These are phyloP conservation scores for Nigrospora sphaerica DNA, from an alignment of 2,329 filamentous ascomycete species.

Conservation along the genomic window DNA sequence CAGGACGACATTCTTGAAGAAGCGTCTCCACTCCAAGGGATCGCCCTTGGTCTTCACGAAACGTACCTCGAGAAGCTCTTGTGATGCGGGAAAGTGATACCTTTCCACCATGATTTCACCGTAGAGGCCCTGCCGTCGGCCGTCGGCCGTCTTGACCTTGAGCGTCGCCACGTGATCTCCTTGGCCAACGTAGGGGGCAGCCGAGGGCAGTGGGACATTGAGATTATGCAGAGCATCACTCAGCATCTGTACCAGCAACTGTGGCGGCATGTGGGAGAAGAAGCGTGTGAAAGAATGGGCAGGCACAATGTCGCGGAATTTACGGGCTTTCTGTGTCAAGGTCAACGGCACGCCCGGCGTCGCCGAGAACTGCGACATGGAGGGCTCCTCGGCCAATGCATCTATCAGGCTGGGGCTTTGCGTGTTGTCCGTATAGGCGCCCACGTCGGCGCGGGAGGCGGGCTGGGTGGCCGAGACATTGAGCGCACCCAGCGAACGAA, in stretches of 20 bases:
- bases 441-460: slow-evolving; percentile 24
- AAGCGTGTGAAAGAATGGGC: slow-evolving; percentile 84
- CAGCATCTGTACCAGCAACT: slow-evolving; percentile 72
- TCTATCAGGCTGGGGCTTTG: slow-evolving; percentile 39
- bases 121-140: slow-evolving; percentile 62
- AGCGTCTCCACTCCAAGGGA: slow-evolving; percentile 89
- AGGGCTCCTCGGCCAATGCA: slow-evolving; percentile 76
- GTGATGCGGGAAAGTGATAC: slow-evolving; percentile 46
- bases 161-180: slow-evolving; percentile 55
- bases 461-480: slow-evolving; percentile 45
- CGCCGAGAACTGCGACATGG: slow-evolving; percentile 77
- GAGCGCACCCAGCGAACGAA: slow-evolving; percentile 41
- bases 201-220: slow-evolving; percentile 64
- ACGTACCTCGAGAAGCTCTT: slow-evolving; percentile 71
- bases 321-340: slow-evolving; percentile 81
- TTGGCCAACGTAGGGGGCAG: slow-evolving; percentile 33
- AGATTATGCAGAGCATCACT: slow-evolving; percentile 77
- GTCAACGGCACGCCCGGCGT: slow-evolving; percentile 72
- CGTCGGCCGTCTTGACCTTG: slow-evolving; percentile 68
- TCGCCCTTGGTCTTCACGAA: slow-evolving; percentile 96
- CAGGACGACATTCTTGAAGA: slow-evolving; percentile 93
- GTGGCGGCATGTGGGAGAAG: slow-evolving; percentile 72
- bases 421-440: slow-evolving; percentile 26
- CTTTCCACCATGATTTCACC: slow-evolving; percentile 70
- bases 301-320: slow-evolving; percentile 87